phyloP scores from a whole-genome alignment of 2,329 filamentous ascomycete genomes.

The Coniochaeta ligniaria region DNA sequence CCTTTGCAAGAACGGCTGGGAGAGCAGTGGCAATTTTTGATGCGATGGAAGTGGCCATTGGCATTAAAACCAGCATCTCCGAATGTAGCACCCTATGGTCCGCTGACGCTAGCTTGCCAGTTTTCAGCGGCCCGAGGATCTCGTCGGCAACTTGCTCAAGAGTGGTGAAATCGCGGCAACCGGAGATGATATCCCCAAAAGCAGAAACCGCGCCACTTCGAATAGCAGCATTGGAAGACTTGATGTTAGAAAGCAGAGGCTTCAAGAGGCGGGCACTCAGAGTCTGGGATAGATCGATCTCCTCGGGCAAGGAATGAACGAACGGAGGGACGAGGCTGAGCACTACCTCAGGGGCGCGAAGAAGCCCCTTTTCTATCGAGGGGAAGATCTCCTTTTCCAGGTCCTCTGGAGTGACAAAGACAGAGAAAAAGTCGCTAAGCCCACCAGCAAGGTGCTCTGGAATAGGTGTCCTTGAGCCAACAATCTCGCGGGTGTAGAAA shows the following conservation, averaged over 20 bases:
- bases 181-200: conserved; percentile 62
- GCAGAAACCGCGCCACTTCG: conserved; percentile 68
- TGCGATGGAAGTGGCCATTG: conserved; percentile 53
- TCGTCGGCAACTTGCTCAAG: conserved; percentile 70
- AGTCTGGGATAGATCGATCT: conserved; percentile 70
- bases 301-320: conserved; percentile 58
- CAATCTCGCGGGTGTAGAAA: conserved; percentile 79
- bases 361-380: conserved; percentile 77
- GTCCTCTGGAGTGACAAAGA: conserved; percentile 68
- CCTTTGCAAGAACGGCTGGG: conserved; percentile 65
- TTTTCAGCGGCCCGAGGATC: conserved; percentile 70
- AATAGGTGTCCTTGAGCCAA: conserved; percentile 68
- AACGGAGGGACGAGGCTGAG: conserved; percentile 72
- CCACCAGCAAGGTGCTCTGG: conserved; percentile 66
- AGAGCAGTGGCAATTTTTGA: conserved; percentile 61
- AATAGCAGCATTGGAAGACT: conserved; percentile 77
- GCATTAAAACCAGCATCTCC: conserved; percentile 66
- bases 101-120: conserved; percentile 73
- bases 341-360: conserved; percentile 86
- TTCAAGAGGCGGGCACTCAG: conserved; percentile 71
- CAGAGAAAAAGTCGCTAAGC: conserved; percentile 73
- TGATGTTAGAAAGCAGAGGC: conserved; percentile 80
- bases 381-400: conserved; percentile 70
- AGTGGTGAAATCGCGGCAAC: conserved; percentile 48
- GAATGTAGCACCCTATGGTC: conserved; percentile 81